Evolutionary conservation across 1,284 basidiomycete species (phyloP).

Genomic region (Trichosporon ovoides): DNA sequence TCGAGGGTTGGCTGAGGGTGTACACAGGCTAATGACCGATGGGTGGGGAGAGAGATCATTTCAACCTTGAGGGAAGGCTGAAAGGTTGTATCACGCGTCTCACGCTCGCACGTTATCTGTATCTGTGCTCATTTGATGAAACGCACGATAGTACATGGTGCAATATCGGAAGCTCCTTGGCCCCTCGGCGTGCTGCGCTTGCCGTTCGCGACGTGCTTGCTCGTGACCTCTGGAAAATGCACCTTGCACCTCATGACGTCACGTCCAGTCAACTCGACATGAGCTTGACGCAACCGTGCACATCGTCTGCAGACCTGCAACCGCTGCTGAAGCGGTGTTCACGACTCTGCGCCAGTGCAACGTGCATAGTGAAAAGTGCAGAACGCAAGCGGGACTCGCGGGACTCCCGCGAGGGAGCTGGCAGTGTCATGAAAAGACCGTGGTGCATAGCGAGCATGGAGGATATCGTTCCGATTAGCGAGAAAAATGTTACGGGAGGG

Average conservation of each 20-base stretch:
- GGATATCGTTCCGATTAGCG: neutral
- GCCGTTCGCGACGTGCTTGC: neutral
- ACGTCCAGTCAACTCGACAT: neutral
- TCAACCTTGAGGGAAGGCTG: neutral
- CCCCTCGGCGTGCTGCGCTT: neutral
- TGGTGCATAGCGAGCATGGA: neutral
- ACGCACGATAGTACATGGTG: too few relatives aligned
- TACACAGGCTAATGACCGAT: slow-evolving; percentile 2
- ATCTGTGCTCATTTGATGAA: neutral
- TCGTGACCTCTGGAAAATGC: neutral
- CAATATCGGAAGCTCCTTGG: too few relatives aligned
- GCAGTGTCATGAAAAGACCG: neutral
- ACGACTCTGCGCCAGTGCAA: too few relatives aligned
- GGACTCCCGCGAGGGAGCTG: neutral
- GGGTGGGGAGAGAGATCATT: neutral
- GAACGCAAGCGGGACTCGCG: neutral
- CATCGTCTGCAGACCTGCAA: too few relatives aligned
- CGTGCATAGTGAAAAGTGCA: too few relatives aligned
- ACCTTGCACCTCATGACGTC: neutral
- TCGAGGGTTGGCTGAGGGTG: slow-evolving; percentile 21
- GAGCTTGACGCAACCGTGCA: neutral
- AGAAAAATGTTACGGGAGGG: neutral
- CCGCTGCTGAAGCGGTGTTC: too few relatives aligned
- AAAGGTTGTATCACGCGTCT: neutral
- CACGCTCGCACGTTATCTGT: neutral